Evolutionary conservation across 2,329 filamentous ascomycete species (phyloP).

Genomic region (Aspergillus hortae): DNA sequence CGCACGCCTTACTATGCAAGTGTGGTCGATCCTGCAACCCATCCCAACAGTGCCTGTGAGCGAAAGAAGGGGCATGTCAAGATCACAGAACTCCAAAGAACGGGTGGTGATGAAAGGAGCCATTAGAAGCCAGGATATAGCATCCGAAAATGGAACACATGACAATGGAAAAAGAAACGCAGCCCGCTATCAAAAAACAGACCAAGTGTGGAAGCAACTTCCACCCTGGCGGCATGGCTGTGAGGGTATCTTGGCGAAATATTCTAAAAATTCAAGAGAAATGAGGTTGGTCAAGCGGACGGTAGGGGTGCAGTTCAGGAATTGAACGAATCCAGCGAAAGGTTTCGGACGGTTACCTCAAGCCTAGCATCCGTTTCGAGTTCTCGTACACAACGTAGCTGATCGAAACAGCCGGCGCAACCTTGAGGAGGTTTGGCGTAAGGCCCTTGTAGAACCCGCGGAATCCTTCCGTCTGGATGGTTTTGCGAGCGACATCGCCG

Average conservation of each 20-base stretch:
- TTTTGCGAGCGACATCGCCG: constrained; percentile 80
- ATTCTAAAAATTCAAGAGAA: constrained; percentile 20
- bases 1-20: constrained; percentile 32
- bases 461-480: constrained; percentile 75
- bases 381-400: constrained; percentile 94
- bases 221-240: constrained; percentile 18
- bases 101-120: constrained; percentile 1
- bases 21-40: constrained; percentile 14
- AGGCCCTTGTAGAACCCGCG: constrained; percentile 90
- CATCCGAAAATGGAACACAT: not conserved
- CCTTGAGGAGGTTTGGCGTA: constrained; percentile 92
- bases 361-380: constrained; percentile 67
- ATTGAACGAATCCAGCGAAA: not conserved
- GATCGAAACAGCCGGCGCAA: constrained; percentile 92
- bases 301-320: not conserved
- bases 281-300: constrained; percentile 1
- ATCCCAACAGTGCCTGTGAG: constrained; percentile 8
- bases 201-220: constrained; percentile 7
- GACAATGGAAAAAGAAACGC: constrained; percentile 5
- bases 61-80: not conserved
- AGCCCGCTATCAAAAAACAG: constrained; percentile 4
- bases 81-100: not conserved
- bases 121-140: not conserved
- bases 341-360: constrained; percentile 34
- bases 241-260: constrained; percentile 31